Evolutionary conservation across 257 asterid genomes (phyloP).

Genomic region (Scutellaria barbata): DNA sequence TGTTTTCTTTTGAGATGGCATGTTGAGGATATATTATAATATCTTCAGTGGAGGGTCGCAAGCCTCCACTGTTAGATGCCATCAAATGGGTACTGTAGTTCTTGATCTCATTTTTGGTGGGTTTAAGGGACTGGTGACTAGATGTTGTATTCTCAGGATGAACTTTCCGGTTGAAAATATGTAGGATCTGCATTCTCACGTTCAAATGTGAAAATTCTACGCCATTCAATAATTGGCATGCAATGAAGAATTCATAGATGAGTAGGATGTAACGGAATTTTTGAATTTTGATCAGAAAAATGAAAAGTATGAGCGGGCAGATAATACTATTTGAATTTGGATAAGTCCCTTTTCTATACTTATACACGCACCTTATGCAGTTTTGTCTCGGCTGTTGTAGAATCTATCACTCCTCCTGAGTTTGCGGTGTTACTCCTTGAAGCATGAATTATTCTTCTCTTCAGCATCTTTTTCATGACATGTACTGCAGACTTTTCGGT

Average conservation of each 20-base stretch:
- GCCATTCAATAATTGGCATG: not conserved
- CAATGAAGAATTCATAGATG: not conserved
- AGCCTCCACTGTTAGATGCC: constrained; percentile 44
- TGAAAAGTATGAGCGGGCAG: too few species aligned
- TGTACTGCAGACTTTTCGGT: constrained; percentile 67
- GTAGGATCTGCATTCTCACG: constrained; percentile 69
- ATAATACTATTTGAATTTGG: too few species aligned
- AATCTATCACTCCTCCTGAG: constrained; percentile 52
- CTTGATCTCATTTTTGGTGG: constrained; percentile 51
- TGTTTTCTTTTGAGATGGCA: constrained; percentile 50
- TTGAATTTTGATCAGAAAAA: too few species aligned
- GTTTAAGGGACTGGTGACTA: constrained; percentile 41
- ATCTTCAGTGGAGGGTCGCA: constrained; percentile 59
- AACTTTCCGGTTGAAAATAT: constrained; percentile 88
- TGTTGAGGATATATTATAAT: constrained; percentile 68
- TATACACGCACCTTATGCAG: constrained; percentile 59
- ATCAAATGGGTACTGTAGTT: constrained; percentile 34
- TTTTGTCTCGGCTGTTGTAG: constrained; percentile 69
- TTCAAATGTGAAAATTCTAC: constrained; percentile 7
- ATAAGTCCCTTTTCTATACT: not conserved
- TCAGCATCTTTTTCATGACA: constrained; percentile 75
- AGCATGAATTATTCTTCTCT: constrained; percentile 52
- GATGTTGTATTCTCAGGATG: constrained; percentile 79
- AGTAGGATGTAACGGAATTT: too few species aligned
- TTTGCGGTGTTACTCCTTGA: constrained; percentile 48